Conservation (phyloP, 129 eudicot species). For the Pittosporum tobira region DNA sequence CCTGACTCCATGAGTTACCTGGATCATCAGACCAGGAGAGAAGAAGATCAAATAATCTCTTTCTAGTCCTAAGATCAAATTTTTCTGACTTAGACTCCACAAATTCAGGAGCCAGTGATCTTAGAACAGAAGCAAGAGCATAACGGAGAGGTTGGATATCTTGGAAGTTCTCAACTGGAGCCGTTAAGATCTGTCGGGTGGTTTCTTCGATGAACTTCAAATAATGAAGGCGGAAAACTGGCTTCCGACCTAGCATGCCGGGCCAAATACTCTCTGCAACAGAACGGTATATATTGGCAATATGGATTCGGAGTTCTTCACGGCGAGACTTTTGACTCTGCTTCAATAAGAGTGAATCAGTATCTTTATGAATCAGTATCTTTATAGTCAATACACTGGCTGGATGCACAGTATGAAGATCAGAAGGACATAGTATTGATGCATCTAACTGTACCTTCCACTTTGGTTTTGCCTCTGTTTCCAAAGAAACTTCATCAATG, state of each 20-base stretch:
- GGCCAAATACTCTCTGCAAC: constrained; percentile 99
- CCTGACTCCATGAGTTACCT: constrained; percentile 85
- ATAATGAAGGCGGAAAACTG: constrained; percentile 92
- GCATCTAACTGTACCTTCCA: constrained; percentile 74
- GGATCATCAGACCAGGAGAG: constrained; percentile 92
- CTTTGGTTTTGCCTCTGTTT: constrained; percentile 91
- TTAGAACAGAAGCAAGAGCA: constrained; percentile 85
- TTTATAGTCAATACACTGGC: background rate
- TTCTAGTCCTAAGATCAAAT: constrained; percentile 79
- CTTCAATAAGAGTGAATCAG: too few species aligned
- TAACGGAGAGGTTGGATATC: constrained; percentile 95
- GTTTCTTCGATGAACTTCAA: constrained; percentile 90
- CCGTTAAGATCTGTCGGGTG: constrained; percentile 50
- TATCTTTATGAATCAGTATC: too few species aligned
- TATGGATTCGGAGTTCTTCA: constrained; percentile 90
- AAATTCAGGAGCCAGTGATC: constrained; percentile 95
- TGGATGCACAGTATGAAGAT: background rate
- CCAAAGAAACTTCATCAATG: constrained; percentile 81
- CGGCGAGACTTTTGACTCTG: constrained; percentile 99
- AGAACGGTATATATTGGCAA: constrained; percentile 84
- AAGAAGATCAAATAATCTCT: constrained; percentile 88
- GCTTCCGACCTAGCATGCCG: constrained; percentile 90
- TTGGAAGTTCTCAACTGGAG: constrained; percentile 66
- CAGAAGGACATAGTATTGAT: background rate
- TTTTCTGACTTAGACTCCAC: constrained; percentile 94